phyloP scores from a whole-genome alignment of 2,329 filamentous ascomycete species.

The Beauveria asiatica region DNA sequence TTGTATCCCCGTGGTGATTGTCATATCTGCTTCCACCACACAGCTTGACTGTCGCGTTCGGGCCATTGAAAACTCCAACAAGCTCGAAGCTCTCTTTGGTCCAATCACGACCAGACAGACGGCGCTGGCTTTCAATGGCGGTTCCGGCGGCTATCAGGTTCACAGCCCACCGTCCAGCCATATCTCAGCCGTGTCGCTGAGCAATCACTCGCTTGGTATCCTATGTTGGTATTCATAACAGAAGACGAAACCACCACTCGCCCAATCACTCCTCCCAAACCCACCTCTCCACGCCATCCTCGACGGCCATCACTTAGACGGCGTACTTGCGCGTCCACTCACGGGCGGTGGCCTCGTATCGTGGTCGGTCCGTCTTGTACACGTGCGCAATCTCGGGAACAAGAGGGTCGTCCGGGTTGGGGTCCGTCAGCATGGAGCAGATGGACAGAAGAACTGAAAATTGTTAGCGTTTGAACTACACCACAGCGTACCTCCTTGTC shows the following conservation, averaged over 20 bases:
- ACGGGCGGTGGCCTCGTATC: slow-evolving; percentile 92
- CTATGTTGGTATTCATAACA: slow-evolving; percentile 10
- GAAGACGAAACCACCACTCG: slow-evolving; percentile 8
- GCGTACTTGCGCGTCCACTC: slow-evolving; percentile 99
- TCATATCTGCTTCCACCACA: slow-evolving; percentile 23
- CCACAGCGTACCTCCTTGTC: not conserved
- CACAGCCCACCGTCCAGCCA: slow-evolving; percentile 1
- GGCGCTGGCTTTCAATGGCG: not conserved
- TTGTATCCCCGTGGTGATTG: slow-evolving; percentile 29
- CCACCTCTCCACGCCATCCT: not conserved
- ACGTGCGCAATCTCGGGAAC: slow-evolving; percentile 98
- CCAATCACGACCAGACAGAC: not conserved
- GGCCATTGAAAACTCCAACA: not conserved
- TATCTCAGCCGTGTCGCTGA: slow-evolving; percentile 11
- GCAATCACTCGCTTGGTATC: slow-evolving; percentile 11
- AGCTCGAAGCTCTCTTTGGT: not conserved
- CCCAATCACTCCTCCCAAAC: not conserved
- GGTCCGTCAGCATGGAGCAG: slow-evolving; percentile 99
- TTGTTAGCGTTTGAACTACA: not conserved
- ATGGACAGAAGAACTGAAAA: slow-evolving; percentile 83
- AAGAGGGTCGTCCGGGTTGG: slow-evolving; percentile 96
- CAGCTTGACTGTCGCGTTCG: slow-evolving; percentile 20
- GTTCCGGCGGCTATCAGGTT: not conserved
- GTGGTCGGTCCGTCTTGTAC: slow-evolving; percentile 96
- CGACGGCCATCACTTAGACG: slow-evolving; percentile 48